Evolutionary conservation across 805 yeast genomes (phyloP), one percentile per base, ranked within the genome.

Genomic region (Kodamaea laetipori): DNA sequence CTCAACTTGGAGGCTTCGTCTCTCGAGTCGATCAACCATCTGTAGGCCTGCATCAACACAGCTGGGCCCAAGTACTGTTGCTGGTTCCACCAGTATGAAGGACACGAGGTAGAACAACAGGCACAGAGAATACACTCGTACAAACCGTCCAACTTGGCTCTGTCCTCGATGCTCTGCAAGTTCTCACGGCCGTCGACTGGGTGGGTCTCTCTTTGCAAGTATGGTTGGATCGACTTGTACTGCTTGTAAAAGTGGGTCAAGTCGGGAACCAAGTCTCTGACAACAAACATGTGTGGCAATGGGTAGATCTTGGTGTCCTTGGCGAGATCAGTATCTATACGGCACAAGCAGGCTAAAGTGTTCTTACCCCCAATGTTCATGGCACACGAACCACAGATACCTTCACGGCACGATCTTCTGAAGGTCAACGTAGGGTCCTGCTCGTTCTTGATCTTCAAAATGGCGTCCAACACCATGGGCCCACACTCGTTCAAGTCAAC

Each of bases 1-100:
- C 99, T 89, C 55, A 75, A 58, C 49, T 69, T 73, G 34, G 88
- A 76, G 43, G 97, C 97, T 69, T 89, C 84, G 72, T 94, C 99
- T 76, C 99, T 85, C 33, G 96, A 85, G 71, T 94, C 99, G 49
- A 90, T 81, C 77, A 94, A 82, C 99, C 99, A 94, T 77, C 99
- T 85, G 80, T 83, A 94, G 44, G 98, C 97, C 78, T 94, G 99
- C 97, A 94, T 87, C 68, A 94, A 80, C 43, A 94, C 98, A 23
- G 99, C 99, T 18, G 99, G 99, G 45, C 99, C 99, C 58, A 94
- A 76, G 73, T 94, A 94, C 76, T 94, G 95, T 72, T 90, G 96
- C 74, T 89, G 96, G 74, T 94, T 94, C 99, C 99, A 94, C 99
- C 99, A 94, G 80, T 94, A 94, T 3, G 98, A 90, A 43, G 99